Conservation (phyloP, 371 early-diverging fungal genomes). For the Blakeslea trispora region DNA sequence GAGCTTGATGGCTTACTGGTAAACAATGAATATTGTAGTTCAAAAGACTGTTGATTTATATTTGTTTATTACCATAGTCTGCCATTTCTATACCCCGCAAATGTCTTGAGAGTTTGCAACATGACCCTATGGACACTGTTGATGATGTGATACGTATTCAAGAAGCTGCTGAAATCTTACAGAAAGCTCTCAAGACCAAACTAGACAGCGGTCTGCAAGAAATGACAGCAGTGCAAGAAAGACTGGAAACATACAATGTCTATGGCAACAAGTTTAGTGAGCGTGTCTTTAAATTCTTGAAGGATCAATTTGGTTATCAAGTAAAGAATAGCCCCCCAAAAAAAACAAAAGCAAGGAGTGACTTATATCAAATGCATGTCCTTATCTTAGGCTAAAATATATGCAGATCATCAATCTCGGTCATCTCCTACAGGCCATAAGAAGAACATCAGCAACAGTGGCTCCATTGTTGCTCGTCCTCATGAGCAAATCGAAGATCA, state of each 20-base stretch:
- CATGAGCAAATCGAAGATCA: conserved; percentile 79
- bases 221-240: conserved; percentile 80
- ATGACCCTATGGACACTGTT: conserved; percentile 80
- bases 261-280: conserved; percentile 81
- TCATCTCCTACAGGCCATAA: conserved; percentile 41
- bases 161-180: conserved; percentile 76
- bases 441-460: conserved; percentile 26
- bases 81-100: conserved; percentile 43
- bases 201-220: conserved; percentile 71
- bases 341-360: no score
- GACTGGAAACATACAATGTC: conserved; percentile 73
- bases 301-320: conserved; percentile 65
- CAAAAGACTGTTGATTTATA: conserved; percentile 12
- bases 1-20: conserved; percentile 84
- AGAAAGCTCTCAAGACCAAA: conserved; percentile 74
- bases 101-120: conserved; percentile 64
- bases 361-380: no score
- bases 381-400: conserved; percentile 54
- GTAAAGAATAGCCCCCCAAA: no score
- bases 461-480: conserved; percentile 48
- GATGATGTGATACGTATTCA: conserved; percentile 80
- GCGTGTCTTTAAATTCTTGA: conserved; percentile 77
- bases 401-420: conserved; percentile 54
- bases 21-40: no score
- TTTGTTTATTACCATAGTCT: conserved; percentile 24